Base-by-base conservation (phyloP, 345 rosid genomes). In the Psidium guajava region DNA sequence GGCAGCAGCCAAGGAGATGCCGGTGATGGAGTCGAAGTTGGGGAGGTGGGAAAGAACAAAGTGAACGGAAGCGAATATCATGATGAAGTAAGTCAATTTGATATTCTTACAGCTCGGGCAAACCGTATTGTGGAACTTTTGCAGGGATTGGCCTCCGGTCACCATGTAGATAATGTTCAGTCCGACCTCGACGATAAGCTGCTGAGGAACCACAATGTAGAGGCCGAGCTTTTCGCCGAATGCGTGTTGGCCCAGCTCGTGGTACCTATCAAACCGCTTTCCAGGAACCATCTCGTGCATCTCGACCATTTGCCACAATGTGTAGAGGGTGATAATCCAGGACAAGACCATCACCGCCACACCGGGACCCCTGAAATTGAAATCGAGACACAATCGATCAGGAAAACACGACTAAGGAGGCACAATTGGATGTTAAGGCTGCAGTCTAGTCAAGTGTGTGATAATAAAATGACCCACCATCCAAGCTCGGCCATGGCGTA, bases 271-370 rank as follows among this genome's bases (percentile, higher is more conserved):
- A 21, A 95, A 94, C 49, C 98, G 89, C 75, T 83, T 92, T 4
- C 98, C 96, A 0, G 98, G 95, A 27, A 94, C 95, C 98, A 93
- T 93, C 83, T 95, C 98, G 57, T 95, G 98, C 98, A 95, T 95
- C 85, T 95, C 96, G 77, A 95, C 98, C 98, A 95, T 95, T 85
- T 95, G 98, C 96, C 98, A 95, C 36, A 95, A 87, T 1, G 98
- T 95, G 90, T 92, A 95, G 4, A 95, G 85, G 20, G 98, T 95
- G 85, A 94, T 92, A 25, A 93, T 25, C 98, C 98, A 95, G 64
- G 98, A 95, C 50, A 95, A 69, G 4, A 95, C 52, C 47, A 95
- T 47, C 36, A 95, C 57, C 14, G 44, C 94, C 28, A 92, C 92
- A 50, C 98, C 98, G 13, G 96, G 98, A 85, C 98, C 96, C 98